Conservation (phyloP, 202 grass and related monocot species). For the Alloteropsis angusta region DNA sequence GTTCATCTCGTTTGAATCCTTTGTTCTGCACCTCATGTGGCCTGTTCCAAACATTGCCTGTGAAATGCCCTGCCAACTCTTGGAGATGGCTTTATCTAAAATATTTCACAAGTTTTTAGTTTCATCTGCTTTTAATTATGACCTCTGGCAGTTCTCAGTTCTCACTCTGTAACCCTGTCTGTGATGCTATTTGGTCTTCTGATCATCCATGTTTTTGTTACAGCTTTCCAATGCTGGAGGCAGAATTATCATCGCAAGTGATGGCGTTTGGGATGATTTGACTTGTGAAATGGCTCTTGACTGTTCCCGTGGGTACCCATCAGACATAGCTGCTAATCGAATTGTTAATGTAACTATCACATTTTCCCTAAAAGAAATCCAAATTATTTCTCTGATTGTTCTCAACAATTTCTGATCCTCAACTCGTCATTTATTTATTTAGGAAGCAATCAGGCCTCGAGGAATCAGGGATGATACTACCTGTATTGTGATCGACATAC, state of each 20-base stretch:
- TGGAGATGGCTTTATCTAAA: background rate
- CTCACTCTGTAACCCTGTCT: background rate
- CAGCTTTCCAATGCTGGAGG: conserved; percentile 89
- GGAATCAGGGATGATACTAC: conserved; percentile 95
- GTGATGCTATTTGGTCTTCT: conserved; percentile 25
- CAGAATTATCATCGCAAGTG: conserved; percentile 86
- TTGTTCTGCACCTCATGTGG: background rate
- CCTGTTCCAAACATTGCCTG: background rate
- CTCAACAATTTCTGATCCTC: background rate
- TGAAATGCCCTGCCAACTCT: background rate
- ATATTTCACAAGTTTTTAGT: background rate
- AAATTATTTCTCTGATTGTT: conserved; percentile 4
- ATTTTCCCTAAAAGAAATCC: background rate
- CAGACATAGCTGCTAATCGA: conserved; percentile 58
- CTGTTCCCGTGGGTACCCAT: conserved; percentile 61
- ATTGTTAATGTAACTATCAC: conserved; percentile 77
- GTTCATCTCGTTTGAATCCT: conserved; percentile 28
- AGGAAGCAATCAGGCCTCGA: conserved; percentile 73
- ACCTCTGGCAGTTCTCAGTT: background rate
- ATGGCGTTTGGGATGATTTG: conserved; percentile 98
- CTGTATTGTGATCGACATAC: conserved; percentile 85
- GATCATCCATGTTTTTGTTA: conserved; percentile 12
- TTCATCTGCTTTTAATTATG: conserved; percentile 1
- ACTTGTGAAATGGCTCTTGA: conserved; percentile 60
- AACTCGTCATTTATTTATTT: conserved; percentile 10